These are phyloP conservation scores for Cutaneotrichosporon spelunceum DNA, from an alignment of 1,284 basidiomycete species.

Conservation along the genomic window DNA sequence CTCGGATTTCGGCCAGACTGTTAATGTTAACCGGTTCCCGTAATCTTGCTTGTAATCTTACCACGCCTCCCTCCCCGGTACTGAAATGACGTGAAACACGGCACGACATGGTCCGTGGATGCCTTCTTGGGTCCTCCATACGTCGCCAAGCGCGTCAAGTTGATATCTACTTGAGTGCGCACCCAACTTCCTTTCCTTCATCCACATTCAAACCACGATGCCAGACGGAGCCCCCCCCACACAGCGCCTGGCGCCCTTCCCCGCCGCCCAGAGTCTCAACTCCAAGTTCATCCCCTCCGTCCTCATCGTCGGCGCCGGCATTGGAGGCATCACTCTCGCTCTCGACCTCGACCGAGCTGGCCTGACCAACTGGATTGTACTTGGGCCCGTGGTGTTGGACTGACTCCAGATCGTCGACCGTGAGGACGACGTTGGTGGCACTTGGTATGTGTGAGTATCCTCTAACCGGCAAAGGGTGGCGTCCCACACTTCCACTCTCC, in stretches of 20 bases:
- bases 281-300: conserved; percentile 12
- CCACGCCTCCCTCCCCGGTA: too few relatives aligned
- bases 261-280: conserved; percentile 3
- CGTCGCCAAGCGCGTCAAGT: too few relatives aligned
- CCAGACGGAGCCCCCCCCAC: neutral
- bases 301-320: conserved; percentile 17
- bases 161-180: too few relatives aligned
- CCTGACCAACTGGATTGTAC: conserved; percentile 20
- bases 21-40: too few relatives aligned
- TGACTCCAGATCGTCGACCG: conserved; percentile 31
- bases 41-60: too few relatives aligned
- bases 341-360: conserved; percentile 14
- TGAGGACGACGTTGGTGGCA: conserved; percentile 34
- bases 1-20: too few relatives aligned
- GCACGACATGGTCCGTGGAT: too few relatives aligned
- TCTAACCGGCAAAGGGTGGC: too few relatives aligned
- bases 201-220: conserved; percentile 1
- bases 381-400: neutral
- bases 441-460: conserved; percentile 26
- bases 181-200: neutral
- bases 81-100: too few relatives aligned
- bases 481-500: too few relatives aligned
- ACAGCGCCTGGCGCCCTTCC: neutral
- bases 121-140: too few relatives aligned
- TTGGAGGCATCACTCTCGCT: conserved; percentile 12